Conservation (phyloP, 345 rosid genomes). For the Adansonia digitata region DNA sequence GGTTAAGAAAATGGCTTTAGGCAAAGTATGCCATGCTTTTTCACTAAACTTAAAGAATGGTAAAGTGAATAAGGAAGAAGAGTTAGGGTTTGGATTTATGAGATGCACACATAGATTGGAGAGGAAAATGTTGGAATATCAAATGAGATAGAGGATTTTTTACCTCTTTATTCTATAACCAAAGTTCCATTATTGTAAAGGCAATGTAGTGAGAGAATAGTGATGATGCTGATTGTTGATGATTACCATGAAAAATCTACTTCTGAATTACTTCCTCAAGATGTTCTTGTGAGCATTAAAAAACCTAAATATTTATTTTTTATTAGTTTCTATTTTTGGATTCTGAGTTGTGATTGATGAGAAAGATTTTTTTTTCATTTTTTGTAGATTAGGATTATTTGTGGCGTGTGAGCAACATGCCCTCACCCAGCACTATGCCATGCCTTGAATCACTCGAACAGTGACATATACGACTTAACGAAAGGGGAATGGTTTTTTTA, state of each 20-base stretch:
- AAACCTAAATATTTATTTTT: neutral
- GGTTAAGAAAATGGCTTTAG: slow-evolving; percentile 39
- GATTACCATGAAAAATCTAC: slow-evolving; percentile 28
- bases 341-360: neutral
- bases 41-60: slow-evolving; percentile 25
- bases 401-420: no score
- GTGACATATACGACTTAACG: no score
- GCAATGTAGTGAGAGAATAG: slow-evolving; percentile 33
- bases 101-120: slow-evolving; percentile 50
- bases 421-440: no score
- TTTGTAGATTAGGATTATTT: slow-evolving; percentile 58
- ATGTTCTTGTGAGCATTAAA: slow-evolving; percentile 50
- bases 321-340: neutral
- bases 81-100: slow-evolving; percentile 37
- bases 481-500: no score
- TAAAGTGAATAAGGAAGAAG: slow-evolving; percentile 19
- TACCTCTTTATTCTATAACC: slow-evolving; percentile 20
- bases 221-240: neutral
- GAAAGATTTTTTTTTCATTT: neutral
- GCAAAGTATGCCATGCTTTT: slow-evolving; percentile 29
- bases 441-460: no score
- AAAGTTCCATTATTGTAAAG: slow-evolving; percentile 45
- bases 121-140: slow-evolving; percentile 66
- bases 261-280: slow-evolving; percentile 72
- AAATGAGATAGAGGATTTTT: slow-evolving; percentile 17